A percentile compares a stretch with the other conserved stretches of the same genome.
Conservation (phyloP, 139 green algal species). For the Picochlorum costavermella region DNA sequence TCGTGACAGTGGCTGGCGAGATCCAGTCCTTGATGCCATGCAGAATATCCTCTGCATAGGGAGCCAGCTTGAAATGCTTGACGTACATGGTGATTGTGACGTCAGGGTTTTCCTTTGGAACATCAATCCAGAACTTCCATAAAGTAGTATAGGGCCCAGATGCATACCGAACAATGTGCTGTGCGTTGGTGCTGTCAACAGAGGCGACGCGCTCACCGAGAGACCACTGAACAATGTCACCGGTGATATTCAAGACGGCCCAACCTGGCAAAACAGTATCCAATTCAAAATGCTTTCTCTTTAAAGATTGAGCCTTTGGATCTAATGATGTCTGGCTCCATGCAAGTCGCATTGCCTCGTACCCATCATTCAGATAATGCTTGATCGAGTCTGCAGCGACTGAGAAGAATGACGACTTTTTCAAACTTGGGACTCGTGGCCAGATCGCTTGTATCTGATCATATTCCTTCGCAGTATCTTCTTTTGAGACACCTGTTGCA, state of each 20-base stretch:
- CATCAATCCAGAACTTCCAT: conserved; percentile 32
- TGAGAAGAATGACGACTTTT: background rate
- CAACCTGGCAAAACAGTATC: conserved; percentile 16
- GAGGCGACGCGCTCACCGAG: conserved; percentile 16
- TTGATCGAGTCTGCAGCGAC: background rate
- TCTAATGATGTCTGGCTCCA: conserved; percentile 2
- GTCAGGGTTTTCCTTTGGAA: background rate
- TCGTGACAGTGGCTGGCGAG: conserved; percentile 1
- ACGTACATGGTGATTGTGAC: background rate
- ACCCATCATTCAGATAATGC: background rate
- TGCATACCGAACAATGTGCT: conserved; percentile 33
- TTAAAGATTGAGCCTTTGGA: too few species aligned
- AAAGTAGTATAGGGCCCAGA: conserved; percentile 8
- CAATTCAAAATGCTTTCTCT: conserved; percentile 8
- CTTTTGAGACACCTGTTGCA: conserved; percentile 6
- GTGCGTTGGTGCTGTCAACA: background rate
- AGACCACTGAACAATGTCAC: conserved; percentile 27
- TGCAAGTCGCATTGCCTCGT: background rate
- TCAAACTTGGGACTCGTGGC: background rate
- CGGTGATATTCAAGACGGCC: conserved; percentile 40
- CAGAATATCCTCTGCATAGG: background rate
- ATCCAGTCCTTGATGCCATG: conserved; percentile 13
- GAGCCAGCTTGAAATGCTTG: conserved; percentile 15
- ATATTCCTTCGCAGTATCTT: background rate
- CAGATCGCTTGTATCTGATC: too few species aligned